Base-by-base conservation (phyloP, 495 filamentous ascomycete genomes). In the Penicillium crystallinum region DNA sequence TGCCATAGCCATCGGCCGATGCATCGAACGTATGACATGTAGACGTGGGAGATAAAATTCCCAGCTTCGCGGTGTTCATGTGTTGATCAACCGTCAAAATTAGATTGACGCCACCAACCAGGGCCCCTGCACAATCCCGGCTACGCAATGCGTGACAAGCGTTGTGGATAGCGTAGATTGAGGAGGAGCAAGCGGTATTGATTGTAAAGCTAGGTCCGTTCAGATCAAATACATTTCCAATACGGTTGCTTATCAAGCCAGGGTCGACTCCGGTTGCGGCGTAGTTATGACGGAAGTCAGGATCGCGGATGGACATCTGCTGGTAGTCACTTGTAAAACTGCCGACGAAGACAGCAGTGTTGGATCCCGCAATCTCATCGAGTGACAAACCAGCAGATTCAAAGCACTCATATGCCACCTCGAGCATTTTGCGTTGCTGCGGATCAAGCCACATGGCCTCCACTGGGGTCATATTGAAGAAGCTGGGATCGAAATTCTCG, bases 331-430 rank as follows among this genome's bases (percentile, higher is more conserved):
- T 39, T 22, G 47, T 34, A 25, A 55, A 61, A 17, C 49, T 54
- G 19, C 73, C 76, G 9, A 73, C 67, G 49, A 63, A 80, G 15
- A 73, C 70, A 12, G 62, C 68, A 8, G 73, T 77, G 27, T 71
- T 62, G 1, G 68, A 62, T 23, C 72, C 74, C 1, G 73, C 52
- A 12, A 78, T 41, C 2, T 53, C 46, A 3, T 57, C 38, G 5
- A 55, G 23, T 5, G 51, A 14, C 7, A 48, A 19, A n/a, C 58
- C 60, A 2, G 50, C 62, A 33, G 43, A 54, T 27, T 67, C 62
- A 0, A 67, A 23, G 23, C 59, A 64, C 35, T 68, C 60, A 27
- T 17, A 46, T 4, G 8, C 7, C 9, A 9, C 12, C 31, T 46
- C 44, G 17, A 45, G 42, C 15, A 45, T 14, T 17, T 45, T 6